Conservation (phyloP, 2,329 filamentous ascomycete species). For the Knufia fluminis region DNA sequence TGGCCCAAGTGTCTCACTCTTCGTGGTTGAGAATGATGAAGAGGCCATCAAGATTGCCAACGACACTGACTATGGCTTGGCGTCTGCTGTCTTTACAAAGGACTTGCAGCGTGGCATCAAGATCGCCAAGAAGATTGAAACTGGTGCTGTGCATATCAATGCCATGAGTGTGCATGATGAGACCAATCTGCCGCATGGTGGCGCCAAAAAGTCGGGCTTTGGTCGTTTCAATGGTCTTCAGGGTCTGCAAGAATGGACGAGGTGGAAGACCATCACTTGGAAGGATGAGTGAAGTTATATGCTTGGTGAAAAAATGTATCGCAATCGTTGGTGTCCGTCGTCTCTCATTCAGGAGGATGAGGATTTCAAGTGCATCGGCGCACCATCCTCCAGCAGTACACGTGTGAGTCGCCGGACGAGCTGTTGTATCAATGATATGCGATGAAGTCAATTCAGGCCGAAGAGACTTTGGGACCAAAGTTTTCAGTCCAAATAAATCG, state of each 20-base stretch:
- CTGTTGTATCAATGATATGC: no score
- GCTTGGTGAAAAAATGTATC: no score
- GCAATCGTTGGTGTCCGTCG: no score
- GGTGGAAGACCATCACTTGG: constrained; percentile 44
- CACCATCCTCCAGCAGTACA: no score
- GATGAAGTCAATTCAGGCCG: no score
- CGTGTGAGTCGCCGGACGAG: no score
- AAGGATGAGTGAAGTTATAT: no score
- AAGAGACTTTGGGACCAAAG: no score
- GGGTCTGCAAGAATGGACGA: constrained; percentile 53
- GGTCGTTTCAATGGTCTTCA: constrained; percentile 48
- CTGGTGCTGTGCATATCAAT: constrained; percentile 36
- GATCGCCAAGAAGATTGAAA: constrained; percentile 53
- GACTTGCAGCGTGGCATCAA: constrained; percentile 52
- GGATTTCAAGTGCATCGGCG: no score
- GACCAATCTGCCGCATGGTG: constrained; percentile 51
- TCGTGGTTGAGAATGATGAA: constrained; percentile 46
- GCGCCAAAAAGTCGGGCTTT: constrained; percentile 54
- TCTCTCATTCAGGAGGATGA: no score
- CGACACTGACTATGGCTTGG: constrained; percentile 69
- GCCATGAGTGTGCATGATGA: constrained; percentile 54
- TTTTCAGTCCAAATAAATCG: no score
- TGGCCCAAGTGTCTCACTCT: constrained; percentile 63
- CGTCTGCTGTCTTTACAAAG: constrained; percentile 60
- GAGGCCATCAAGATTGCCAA: constrained; percentile 63